Conservation (phyloP, 495 filamentous ascomycete genomes). For the Penicillium arizonense region DNA sequence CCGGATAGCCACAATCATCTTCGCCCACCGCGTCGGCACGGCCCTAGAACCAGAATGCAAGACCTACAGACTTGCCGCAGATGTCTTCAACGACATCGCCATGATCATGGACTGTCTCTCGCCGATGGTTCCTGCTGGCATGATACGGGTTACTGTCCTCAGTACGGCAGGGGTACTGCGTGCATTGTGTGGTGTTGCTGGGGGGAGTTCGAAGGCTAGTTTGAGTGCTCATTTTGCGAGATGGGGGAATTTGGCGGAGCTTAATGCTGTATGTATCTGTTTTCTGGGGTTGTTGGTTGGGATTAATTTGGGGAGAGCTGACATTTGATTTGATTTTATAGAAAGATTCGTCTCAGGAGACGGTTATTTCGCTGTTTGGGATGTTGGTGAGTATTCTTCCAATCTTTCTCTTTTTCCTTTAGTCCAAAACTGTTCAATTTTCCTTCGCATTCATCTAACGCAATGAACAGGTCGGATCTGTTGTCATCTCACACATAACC, state of each 20-base stretch:
- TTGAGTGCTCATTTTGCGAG: conserved; percentile 89
- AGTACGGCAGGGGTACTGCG: conserved; percentile 74
- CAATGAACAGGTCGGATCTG: conserved; percentile 60
- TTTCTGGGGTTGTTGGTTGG: neutral
- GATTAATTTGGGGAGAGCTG: neutral
- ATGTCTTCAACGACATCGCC: conserved; percentile 89
- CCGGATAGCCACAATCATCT: conserved; percentile 84
- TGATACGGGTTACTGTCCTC: conserved; percentile 65
- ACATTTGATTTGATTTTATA: conserved; percentile 18
- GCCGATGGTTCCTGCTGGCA: conserved; percentile 66
- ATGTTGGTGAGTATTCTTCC: conserved; percentile 65
- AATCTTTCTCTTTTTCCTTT: neutral
- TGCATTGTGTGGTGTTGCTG: conserved; percentile 85
- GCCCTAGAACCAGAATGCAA: conserved; percentile 95
- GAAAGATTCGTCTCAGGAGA: conserved; percentile 97
- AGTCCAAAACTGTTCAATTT: too few species aligned
- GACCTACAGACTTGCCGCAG: conserved; percentile 84
- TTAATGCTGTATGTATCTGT: conserved; percentile 73
- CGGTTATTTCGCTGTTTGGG: conserved; percentile 83
- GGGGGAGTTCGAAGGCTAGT: conserved; percentile 84
- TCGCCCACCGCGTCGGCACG: conserved; percentile 81
- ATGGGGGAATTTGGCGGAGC: conserved; percentile 85
- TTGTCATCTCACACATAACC: conserved; percentile 75
- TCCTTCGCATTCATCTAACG: too few species aligned
- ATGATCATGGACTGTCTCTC: conserved; percentile 88